Conservation (phyloP, 352 stramenopile genomes). For the Bremia lactucae region DNA sequence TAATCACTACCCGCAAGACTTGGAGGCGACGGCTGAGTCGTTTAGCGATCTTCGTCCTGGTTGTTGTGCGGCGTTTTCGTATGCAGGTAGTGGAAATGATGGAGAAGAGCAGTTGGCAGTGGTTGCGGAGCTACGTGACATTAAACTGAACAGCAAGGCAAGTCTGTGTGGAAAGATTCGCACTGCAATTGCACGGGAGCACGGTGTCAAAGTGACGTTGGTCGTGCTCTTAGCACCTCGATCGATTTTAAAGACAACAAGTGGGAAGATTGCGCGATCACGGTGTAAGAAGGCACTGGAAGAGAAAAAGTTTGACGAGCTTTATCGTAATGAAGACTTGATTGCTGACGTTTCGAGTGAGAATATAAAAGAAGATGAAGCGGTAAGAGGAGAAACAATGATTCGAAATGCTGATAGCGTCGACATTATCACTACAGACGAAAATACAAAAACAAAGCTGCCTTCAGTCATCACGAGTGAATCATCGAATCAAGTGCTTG, state of each 20-base stretch:
- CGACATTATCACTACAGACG: conserved; percentile 6
- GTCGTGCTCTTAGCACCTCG: conserved; percentile 87
- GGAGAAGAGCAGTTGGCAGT: conserved; percentile 66
- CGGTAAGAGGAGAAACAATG: conserved; percentile 19
- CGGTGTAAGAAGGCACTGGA: conserved; percentile 69
- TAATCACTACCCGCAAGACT: conserved; percentile 99
- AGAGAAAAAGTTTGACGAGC: conserved; percentile 42
- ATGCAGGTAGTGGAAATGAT: conserved; percentile 24
- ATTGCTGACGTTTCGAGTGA: conserved; percentile 34
- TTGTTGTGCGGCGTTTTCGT: conserved; percentile 91
- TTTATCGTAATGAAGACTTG: conserved; percentile 79
- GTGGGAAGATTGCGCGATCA: conserved; percentile 95
- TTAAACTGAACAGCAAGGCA: conserved; percentile 53
- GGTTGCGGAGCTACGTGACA: conserved; percentile 63
- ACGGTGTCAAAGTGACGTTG: conserved; percentile 81
- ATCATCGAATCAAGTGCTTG: conserved; percentile 37
- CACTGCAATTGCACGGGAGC: conserved; percentile 54
- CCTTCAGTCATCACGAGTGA: conserved; percentile 42
- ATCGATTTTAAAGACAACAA: conserved; percentile 96
- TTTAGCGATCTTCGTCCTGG: conserved; percentile 83
- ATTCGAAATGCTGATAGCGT: conserved; percentile 12
- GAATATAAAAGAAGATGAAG: conserved; percentile 29
- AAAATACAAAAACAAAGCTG: conserved; percentile 21
- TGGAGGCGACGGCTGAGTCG: conserved; percentile 90
- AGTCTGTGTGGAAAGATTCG: conserved; percentile 70